phyloP scores from a whole-genome alignment of 495 filamentous ascomycete genomes.

The Tuber aestivum region DNA sequence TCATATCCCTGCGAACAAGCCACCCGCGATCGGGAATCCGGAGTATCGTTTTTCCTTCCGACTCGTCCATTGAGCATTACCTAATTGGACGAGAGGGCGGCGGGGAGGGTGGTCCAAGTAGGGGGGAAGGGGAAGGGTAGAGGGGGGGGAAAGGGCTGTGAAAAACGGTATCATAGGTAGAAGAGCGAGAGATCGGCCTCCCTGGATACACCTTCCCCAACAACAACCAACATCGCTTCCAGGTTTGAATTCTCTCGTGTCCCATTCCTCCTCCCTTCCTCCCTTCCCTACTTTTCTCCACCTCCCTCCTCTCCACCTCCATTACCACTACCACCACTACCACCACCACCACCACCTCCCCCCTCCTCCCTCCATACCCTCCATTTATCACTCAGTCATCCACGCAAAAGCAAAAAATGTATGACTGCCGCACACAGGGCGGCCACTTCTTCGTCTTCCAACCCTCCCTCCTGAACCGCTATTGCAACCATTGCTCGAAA shows the following conservation, averaged over 20 bases:
- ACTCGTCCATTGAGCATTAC: background rate
- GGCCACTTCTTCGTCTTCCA: slow-evolving; percentile 36
- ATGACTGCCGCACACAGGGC: slow-evolving; percentile 23
- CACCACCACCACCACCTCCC: background rate
- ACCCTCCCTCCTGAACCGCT: slow-evolving; percentile 19
- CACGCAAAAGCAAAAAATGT: slow-evolving; percentile 12
- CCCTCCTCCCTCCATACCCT: background rate
- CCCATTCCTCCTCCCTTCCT: background rate
- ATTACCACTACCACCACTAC: background rate
- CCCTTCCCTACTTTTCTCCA: background rate
- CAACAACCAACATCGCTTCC: slow-evolving; percentile 1
- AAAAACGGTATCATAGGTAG: background rate
- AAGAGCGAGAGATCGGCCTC: background rate
- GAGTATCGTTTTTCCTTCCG: slow-evolving; percentile 1
- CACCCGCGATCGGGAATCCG: background rate
- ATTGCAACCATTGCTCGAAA: slow-evolving; percentile 26
- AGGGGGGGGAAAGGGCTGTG: background rate
- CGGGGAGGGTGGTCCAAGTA: background rate
- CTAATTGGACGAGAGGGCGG: background rate
- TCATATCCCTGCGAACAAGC: background rate
- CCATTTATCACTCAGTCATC: background rate
- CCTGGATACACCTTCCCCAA: background rate
- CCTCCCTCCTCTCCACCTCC: background rate
- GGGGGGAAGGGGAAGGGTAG: background rate
- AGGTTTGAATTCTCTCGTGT: background rate